phyloP scores from a whole-genome alignment of 2,329 filamentous ascomycete genomes.

The Chaetomiaceae sp. region DNA sequence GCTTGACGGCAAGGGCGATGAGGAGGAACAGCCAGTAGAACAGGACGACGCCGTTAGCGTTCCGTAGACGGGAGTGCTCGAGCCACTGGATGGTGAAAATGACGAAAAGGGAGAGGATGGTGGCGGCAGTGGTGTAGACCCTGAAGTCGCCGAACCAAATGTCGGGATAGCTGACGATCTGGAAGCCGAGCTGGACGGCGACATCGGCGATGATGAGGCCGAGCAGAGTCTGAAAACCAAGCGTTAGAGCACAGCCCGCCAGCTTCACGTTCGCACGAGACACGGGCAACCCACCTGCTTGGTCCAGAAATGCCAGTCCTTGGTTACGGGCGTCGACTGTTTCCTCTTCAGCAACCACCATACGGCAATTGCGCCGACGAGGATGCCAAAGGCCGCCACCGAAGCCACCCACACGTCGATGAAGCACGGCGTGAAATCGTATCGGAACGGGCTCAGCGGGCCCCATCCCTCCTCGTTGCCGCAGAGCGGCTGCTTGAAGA shows the following conservation, averaged over 20 bases:
- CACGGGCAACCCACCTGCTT: constrained; percentile 72
- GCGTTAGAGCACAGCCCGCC: neutral
- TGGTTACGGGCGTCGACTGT: constrained; percentile 60
- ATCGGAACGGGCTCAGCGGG: constrained; percentile 77
- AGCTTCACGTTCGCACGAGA: neutral
- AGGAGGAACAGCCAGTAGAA: constrained; percentile 90
- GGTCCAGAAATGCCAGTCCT: constrained; percentile 88
- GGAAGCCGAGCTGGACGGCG: constrained; percentile 67
- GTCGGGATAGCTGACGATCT: constrained; percentile 63
- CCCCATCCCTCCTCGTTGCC: constrained; percentile 93
- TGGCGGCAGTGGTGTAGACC: constrained; percentile 74
- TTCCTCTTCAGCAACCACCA: constrained; percentile 74
- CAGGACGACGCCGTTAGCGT: constrained; percentile 81
- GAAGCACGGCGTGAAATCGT: constrained; percentile 97
- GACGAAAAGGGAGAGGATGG: constrained; percentile 65
- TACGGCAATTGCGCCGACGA: constrained; percentile 71
- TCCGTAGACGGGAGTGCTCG: constrained; percentile 76
- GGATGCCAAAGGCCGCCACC: constrained; percentile 72
- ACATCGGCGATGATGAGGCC: constrained; percentile 63
- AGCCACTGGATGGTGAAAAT: constrained; percentile 79
- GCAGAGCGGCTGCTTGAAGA: constrained; percentile 68
- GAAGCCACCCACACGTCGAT: constrained; percentile 82
- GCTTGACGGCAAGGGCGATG: constrained; percentile 72
- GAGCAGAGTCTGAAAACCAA: constrained; percentile 47
- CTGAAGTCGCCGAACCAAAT: constrained; percentile 79